phyloP scores from a whole-genome alignment of 164 flowering plant genomes.

The Stephania cephalantha region DNA sequence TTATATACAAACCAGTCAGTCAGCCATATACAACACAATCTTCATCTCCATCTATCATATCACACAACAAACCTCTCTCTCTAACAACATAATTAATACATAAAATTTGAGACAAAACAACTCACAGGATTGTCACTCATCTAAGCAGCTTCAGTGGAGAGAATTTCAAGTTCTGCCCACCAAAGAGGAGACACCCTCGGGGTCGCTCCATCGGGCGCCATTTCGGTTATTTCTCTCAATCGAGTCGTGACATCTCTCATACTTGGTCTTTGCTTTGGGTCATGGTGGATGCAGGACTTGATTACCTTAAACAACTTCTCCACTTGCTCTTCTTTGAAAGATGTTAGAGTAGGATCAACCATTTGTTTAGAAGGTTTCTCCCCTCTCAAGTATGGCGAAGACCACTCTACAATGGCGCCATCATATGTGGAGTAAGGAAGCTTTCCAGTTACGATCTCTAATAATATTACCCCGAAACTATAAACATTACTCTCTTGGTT shows the following conservation, averaged over 20 bases:
- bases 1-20: background rate
- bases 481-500: conserved; percentile 43
- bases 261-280: conserved; percentile 47
- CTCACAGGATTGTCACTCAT: background rate
- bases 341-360: conserved; percentile 54
- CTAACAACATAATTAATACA: conserved; percentile 19
- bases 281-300: conserved; percentile 39
- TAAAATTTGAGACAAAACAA: conserved; percentile 25
- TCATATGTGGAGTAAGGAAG: conserved; percentile 30
- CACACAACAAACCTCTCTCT: conserved; percentile 10
- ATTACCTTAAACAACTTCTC: conserved; percentile 37
- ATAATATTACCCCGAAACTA: conserved; percentile 51
- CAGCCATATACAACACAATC: background rate
- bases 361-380: conserved; percentile 25
- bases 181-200: conserved; percentile 67
- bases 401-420: conserved; percentile 34
- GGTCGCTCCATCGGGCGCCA: conserved; percentile 58
- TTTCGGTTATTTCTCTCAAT: conserved; percentile 52
- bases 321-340: conserved; percentile 36
- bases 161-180: conserved; percentile 84
- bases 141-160: conserved; percentile 42
- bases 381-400: conserved; percentile 26
- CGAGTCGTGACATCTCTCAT: conserved; percentile 43
- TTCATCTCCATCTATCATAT: background rate
- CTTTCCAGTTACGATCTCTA: conserved; percentile 60